Evolutionary conservation across 495 filamentous ascomycete species (phyloP).

Genomic region (Mycothermus thermophilus): DNA sequence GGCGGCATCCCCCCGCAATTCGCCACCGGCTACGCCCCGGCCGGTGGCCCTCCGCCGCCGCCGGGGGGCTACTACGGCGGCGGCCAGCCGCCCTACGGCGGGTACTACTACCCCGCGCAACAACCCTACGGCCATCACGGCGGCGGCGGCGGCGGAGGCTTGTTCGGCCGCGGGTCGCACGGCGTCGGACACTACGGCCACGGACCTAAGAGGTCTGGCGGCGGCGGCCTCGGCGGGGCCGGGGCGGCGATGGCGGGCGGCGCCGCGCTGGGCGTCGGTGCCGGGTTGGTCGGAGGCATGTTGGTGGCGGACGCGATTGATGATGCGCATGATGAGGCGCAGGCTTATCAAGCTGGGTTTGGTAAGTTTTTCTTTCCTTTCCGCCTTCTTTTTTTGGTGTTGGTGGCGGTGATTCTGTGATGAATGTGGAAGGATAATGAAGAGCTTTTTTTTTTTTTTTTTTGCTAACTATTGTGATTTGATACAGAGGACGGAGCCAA

Average conservation of each 20-base stretch:
- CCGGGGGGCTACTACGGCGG: constrained; percentile 31
- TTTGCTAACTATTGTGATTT: neutral
- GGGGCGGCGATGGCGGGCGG: too few species aligned
- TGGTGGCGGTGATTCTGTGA: too few species aligned
- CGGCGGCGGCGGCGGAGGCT: constrained; percentile 17
- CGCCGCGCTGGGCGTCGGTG: constrained; percentile 64
- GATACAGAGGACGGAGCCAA: constrained; percentile 29
- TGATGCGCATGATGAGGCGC: constrained; percentile 42
- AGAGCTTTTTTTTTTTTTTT: too few species aligned
- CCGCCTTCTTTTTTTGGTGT: neutral
- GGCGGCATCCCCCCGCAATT: constrained; percentile 8
- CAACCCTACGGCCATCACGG: constrained; percentile 28
- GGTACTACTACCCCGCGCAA: constrained; percentile 13
- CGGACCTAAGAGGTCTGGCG: constrained; percentile 15
- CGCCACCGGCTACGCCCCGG: constrained; percentile 4
- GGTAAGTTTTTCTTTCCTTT: constrained; percentile 13
- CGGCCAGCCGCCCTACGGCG: constrained; percentile 15
- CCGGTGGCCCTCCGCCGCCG: constrained; percentile 14
- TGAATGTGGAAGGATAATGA: too few species aligned
- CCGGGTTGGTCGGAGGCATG: constrained; percentile 58
- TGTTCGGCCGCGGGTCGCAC: constrained; percentile 17
- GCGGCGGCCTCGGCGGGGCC: constrained; percentile 47
- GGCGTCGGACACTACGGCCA: constrained; percentile 5
- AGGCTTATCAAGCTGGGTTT: constrained; percentile 36
- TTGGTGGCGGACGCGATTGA: constrained; percentile 52